Base-by-base conservation (phyloP, 257 asterid genomes). In the Nicotiana paniculata region DNA sequence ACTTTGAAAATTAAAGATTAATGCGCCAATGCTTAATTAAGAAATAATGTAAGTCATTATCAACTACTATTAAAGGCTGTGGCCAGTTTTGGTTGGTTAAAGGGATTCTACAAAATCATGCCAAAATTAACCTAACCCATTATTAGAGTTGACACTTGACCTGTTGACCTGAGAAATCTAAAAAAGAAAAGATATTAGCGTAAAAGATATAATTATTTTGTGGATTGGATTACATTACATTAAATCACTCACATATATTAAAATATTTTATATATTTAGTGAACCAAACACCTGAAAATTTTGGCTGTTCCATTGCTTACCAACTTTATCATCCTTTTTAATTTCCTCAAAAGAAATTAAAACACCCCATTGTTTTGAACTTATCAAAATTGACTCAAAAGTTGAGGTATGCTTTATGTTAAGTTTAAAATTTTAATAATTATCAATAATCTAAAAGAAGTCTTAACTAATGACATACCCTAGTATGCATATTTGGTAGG, bases 41-140 rank as follows among this genome's bases (percentile, higher is more conserved):
- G 39, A 74, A 13, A 26, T 74, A 46, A 26, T 26, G 16, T 26
- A 48, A 74, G 79, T 15, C 62, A 26, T 74, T 13, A 24, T 48
- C 79, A 46, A 48, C 37, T 13, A 3, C 35, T 3, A 53, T 74
- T 48, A 26, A 21, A 74, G 0, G 46, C 15, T 39, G 79, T 74
- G 79, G 26, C 63, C 43, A 51, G 18, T 12, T 74, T 48, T 26
- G 28, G 21, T 48, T 74, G 79, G 79, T 51, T 48, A 8, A 74
- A 74, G 3, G 62, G 46, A 74, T 74, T 74, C 63, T 74, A 51
- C 35, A 51, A 74, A 74, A 74, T 74, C 79, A 74, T 48, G 79
- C 79, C 79, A 74, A 74, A 48, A 74, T 16, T 74, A 74, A 74
- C 79, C 79, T 74, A 74, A 74, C 79, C 79, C 63, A 74, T 74